Conservation (phyloP, 1,139 yeast genomes). For the Geotrichum klebahnii region DNA sequence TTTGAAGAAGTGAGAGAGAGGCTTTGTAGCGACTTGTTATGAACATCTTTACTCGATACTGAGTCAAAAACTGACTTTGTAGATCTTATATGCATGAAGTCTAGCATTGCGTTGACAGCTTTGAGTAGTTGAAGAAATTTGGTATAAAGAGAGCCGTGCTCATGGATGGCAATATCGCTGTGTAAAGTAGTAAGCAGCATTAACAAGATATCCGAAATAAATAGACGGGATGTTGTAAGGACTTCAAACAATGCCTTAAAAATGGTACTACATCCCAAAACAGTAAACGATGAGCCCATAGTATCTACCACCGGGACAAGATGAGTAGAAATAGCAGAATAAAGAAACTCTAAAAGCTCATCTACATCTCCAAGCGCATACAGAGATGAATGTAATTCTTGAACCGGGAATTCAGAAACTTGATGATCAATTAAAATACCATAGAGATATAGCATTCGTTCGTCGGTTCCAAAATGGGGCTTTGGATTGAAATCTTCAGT, state of each 20-base stretch:
- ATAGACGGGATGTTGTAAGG: constrained; percentile 22
- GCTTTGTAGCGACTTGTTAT: neutral
- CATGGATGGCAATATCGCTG: constrained; percentile 26
- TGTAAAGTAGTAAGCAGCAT: constrained; percentile 23
- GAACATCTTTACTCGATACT: neutral
- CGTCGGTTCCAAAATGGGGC: constrained; percentile 13
- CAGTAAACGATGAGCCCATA: constrained; percentile 20
- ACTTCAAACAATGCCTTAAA: constrained; percentile 26
- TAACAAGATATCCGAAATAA: constrained; percentile 27
- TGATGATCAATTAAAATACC: constrained; percentile 8
- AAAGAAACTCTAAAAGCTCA: constrained; percentile 12
- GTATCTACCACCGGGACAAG: constrained; percentile 22
- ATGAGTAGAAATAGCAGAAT: constrained; percentile 19
- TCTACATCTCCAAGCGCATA: constrained; percentile 7
- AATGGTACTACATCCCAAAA: constrained; percentile 25
- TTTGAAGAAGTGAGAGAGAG: too few relatives aligned
- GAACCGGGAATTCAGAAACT: constrained; percentile 16
- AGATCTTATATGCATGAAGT: constrained; percentile 5
- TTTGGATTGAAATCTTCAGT: constrained; percentile 16
- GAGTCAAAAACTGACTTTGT: neutral
- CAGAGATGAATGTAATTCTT: neutral
- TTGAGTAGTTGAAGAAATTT: constrained; percentile 24
- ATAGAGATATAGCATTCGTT: constrained; percentile 11
- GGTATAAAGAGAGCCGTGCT: constrained; percentile 26
- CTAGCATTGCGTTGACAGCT: constrained; percentile 23